Base-by-base conservation (phyloP, 2,329 filamentous ascomycete species). In the Aspergillus texensis region DNA sequence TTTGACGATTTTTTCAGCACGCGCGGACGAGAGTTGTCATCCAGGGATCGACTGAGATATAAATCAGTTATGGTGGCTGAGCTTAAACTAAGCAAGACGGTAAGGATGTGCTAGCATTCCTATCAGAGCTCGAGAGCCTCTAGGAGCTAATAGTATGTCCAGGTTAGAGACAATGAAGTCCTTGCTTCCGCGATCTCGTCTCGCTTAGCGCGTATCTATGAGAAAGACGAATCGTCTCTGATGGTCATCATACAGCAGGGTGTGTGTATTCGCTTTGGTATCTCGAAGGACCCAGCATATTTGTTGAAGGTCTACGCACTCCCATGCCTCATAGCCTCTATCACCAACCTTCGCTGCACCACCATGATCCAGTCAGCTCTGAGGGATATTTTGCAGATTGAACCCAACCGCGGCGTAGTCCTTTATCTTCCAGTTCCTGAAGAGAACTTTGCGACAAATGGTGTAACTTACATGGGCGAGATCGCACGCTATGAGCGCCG, bases 271-370 rank as follows among this genome's bases (percentile, higher is more conserved):
- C 82, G 92, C 61, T 89, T 94, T 64, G 91, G 87, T 2, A 91
- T 89, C 41, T 89, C 88, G 6, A 90, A 92, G 67, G 90, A 93
- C 57, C 90, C 92, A 4, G 91, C 92, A 24, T 97, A 97, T 73
- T 85, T 89, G 64, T 82, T 96, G 72, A 90, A 87, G 39, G 86
- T 97, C 63, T 89, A 86, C 41, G 89, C 92, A 0, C 82, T 95
- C 11, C 84, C 90, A 1, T 83, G 83, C 12, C 85, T 92, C 67
- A 80, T 95, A 62, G 88, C 89, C 65, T 87, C 91, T 0, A 85
- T 88, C 4, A 92, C 88, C 58, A 97, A 97, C 79, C 91, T 91
- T 75, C 88, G 92, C 66, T 95, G 94, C 75, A 88, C 92, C 1
- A 84, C 85, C n/a, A 79, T 96, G 21, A 85, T 96, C 4, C 91